phyloP scores from a whole-genome alignment of 2,329 filamentous ascomycete genomes.

The Ophiostoma sp. region DNA sequence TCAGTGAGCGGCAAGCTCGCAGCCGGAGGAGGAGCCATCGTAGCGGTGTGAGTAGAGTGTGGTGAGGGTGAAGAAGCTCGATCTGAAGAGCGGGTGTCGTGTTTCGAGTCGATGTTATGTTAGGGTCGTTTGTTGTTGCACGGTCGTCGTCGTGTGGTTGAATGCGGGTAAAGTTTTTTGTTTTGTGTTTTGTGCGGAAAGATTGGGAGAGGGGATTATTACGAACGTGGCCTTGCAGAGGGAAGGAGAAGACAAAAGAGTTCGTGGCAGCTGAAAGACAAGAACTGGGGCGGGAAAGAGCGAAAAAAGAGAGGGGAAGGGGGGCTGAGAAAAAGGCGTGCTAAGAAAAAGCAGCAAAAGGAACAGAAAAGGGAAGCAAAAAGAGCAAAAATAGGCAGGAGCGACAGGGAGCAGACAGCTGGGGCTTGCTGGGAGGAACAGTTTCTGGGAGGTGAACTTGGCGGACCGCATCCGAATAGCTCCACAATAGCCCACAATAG shows the following conservation, averaged over 20 bases:
- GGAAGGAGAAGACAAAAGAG: not conserved
- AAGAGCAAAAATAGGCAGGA: constrained; percentile 5
- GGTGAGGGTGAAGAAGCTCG: not conserved
- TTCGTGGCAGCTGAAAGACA: not conserved
- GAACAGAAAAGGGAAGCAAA: not conserved
- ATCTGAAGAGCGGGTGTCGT: not conserved
- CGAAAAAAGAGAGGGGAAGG: constrained; percentile 17
- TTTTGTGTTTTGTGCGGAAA: not conserved
- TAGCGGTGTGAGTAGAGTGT: not conserved
- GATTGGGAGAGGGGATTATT: constrained; percentile 19
- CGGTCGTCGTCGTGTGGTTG: not conserved
- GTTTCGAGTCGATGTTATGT: not conserved
- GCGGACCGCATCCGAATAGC: not conserved
- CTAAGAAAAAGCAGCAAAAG: not conserved
- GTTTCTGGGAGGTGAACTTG: not conserved
- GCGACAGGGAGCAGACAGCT: not conserved
- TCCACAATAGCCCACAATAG: not conserved
- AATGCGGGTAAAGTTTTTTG: not conserved
- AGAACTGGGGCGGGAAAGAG: not conserved
- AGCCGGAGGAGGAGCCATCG: constrained; percentile 74
- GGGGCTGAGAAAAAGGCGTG: constrained; percentile 9
- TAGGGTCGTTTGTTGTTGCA: too few species aligned
- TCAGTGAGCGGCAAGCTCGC: constrained; percentile 69
- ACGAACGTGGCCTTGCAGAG: constrained; percentile 22
- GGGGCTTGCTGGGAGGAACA: not conserved